Conservation (phyloP, 805 yeast species). For the Pichia exigua region DNA sequence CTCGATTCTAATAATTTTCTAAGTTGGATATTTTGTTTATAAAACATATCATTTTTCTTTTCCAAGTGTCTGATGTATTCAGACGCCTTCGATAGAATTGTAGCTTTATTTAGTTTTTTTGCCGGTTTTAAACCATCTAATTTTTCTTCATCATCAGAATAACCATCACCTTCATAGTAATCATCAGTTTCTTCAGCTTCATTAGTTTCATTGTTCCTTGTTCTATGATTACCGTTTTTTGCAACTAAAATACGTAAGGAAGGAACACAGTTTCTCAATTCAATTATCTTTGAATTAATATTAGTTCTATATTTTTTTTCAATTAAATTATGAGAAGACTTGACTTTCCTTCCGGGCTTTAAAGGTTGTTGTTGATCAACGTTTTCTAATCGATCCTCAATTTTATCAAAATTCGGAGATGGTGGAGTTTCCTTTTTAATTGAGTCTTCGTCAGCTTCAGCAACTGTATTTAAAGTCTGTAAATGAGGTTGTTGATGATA, state of each 20-base stretch:
- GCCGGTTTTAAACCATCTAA: conserved; percentile 75
- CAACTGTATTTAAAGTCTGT: conserved; percentile 9
- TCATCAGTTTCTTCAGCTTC: conserved; percentile 36
- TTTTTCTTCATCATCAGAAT: conserved; percentile 44
- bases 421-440: conserved; percentile 6
- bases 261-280: conserved; percentile 74
- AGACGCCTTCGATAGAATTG: conserved; percentile 65
- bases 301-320: conserved; percentile 79
- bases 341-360: conserved; percentile 34
- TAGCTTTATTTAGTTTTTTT: conserved; percentile 67
- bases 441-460: conserved; percentile 12
- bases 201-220: conserved; percentile 25
- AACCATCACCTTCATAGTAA: conserved; percentile 45
- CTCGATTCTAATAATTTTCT: conserved; percentile 15
- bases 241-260: conserved; percentile 45
- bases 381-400: conserved; percentile 4
- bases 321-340: conserved; percentile 71
- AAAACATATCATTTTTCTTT: conserved; percentile 43
- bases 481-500: conserved; percentile 4
- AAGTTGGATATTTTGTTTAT: conserved; percentile 38
- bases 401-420: conserved; percentile 5
- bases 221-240: conserved; percentile 30
- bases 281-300: conserved; percentile 65
- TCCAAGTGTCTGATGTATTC: conserved; percentile 74
- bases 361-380: neutral